Percentiles rank a stretch among this genome's conserved stretches.
phyloP scores from a whole-genome alignment of 495 filamentous ascomycete species.

The Podospora anserina region DNA sequence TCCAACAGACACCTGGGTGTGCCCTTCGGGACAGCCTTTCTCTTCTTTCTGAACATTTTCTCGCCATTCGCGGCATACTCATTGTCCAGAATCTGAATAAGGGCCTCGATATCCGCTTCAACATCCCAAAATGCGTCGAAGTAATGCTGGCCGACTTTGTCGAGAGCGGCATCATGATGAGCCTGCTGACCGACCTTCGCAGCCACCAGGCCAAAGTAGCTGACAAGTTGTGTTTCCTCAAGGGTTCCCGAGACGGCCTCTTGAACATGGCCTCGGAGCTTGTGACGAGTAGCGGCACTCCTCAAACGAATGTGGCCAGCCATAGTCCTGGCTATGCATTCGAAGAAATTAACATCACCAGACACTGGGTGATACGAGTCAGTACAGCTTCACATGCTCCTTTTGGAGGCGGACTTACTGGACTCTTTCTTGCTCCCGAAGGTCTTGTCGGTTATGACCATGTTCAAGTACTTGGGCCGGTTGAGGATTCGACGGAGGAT shows the following conservation, averaged over 20 bases:
- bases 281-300: background rate
- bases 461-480: background rate
- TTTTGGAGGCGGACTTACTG: background rate
- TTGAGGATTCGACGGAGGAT: background rate
- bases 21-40: background rate
- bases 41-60: slow-evolving; percentile 3
- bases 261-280: background rate
- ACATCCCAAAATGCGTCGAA: background rate
- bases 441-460: background rate
- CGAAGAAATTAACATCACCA: background rate
- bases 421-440: background rate
- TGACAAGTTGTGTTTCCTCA: background rate
- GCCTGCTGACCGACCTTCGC: background rate
- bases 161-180: background rate
- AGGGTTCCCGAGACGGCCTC: background rate
- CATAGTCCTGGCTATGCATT: background rate
- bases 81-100: background rate
- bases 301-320: background rate
- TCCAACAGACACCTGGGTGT: background rate
- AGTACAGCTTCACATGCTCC: background rate
- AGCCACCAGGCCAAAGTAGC: background rate
- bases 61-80: slow-evolving; percentile 1
- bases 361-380: background rate
- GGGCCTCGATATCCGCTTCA: background rate
- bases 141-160: background rate